Conservation (phyloP, 2,329 filamentous ascomycete genomes). For the Neonectria sp. region DNA sequence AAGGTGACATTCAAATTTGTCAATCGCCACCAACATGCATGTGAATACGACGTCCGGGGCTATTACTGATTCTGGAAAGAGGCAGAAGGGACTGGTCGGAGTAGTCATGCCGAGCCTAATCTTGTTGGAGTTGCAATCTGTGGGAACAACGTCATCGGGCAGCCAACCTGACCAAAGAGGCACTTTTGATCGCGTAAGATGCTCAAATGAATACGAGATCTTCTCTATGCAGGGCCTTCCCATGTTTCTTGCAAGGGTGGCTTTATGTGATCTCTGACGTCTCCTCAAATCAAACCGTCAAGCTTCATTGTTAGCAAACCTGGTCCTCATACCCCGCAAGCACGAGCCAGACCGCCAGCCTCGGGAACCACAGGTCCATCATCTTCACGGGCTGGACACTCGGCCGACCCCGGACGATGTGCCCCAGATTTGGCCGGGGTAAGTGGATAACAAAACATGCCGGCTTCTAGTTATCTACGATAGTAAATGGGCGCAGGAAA, state of each 20-base stretch:
- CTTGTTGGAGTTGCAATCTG: background rate
- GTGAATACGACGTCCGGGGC: background rate
- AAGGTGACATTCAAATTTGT: background rate
- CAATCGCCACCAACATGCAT: background rate
- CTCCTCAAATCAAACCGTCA: background rate
- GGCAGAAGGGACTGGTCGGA: background rate
- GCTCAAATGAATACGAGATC: constrained; percentile 1
- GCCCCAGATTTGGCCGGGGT: background rate
- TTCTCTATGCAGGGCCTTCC: background rate
- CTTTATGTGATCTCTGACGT: background rate
- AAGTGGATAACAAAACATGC: background rate
- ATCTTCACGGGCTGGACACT: background rate
- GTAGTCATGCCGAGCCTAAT: background rate
- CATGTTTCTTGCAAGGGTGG: background rate
- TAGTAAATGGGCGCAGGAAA: background rate
- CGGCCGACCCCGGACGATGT: background rate
- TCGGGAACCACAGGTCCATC: background rate
- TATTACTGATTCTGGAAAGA: constrained; percentile 4
- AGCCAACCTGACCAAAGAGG: background rate
- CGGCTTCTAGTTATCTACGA: background rate
- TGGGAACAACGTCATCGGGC: background rate
- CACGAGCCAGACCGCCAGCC: constrained; percentile 3
- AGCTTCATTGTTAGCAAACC: background rate
- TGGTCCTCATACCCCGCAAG: background rate
- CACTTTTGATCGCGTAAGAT: background rate